These are phyloP conservation scores for Hymenoscyphus repandus DNA, from an alignment of 2,329 filamentous ascomycete species.

Conservation along the genomic window DNA sequence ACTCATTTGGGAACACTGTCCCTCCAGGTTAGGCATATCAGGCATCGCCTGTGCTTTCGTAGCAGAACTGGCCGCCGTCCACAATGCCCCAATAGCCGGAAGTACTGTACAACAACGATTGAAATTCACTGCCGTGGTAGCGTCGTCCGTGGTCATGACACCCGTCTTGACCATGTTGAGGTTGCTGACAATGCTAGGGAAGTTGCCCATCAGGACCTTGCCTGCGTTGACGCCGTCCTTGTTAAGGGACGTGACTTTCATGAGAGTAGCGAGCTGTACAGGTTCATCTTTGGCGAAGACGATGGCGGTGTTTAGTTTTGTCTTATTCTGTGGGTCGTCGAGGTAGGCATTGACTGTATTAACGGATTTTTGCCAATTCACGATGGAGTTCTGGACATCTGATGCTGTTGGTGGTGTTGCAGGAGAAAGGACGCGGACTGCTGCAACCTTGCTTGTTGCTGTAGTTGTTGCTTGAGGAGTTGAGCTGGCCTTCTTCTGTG, in stretches of 20 bases:
- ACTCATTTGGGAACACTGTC: conserved; percentile 14
- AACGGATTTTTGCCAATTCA: conserved; percentile 15
- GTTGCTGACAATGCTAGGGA: conserved; percentile 16
- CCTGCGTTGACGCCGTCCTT: conserved; percentile 10
- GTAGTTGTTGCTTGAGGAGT: background rate
- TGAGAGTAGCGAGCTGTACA: conserved; percentile 14
- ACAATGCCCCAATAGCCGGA: conserved; percentile 14
- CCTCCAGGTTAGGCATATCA: conserved; percentile 11
- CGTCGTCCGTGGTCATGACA: conserved; percentile 13
- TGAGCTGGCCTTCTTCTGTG: conserved; percentile 1
- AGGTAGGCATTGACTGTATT: conserved; percentile 18
- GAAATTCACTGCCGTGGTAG: conserved; percentile 17
- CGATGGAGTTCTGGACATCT: conserved; percentile 16
- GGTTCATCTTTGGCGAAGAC: conserved; percentile 18
- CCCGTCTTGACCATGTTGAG: conserved; percentile 11
- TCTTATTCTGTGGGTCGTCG: conserved; percentile 8
- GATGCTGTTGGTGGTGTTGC: conserved; percentile 12
- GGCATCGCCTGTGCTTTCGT: conserved; percentile 2
- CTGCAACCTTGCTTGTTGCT: background rate
- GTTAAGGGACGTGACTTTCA: conserved; percentile 12
- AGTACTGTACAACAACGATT: conserved; percentile 18
- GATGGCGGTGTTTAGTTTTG: conserved; percentile 13
- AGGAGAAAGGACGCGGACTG: conserved; percentile 9
- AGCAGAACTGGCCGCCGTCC: conserved; percentile 10
- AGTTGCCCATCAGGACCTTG: conserved; percentile 19